Evolutionary conservation across 2,329 filamentous ascomycete species (phyloP).

Genomic region (Claviceps quebecensis): DNA sequence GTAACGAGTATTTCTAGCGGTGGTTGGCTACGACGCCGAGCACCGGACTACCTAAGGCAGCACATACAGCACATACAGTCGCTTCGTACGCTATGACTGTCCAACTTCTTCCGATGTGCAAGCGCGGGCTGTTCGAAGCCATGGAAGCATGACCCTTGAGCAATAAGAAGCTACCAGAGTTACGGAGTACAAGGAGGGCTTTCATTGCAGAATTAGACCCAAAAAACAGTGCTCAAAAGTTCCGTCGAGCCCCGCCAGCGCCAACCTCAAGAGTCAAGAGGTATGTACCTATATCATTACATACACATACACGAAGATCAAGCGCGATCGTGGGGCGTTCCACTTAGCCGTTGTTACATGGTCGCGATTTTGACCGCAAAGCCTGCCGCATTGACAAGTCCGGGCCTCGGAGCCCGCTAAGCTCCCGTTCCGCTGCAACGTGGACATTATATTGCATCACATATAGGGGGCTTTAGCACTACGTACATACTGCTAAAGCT

Average conservation of each 20-base stretch:
- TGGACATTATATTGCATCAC: no score
- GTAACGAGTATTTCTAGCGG: background rate
- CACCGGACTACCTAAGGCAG: background rate
- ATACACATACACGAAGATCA: no score
- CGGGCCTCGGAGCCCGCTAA: no score
- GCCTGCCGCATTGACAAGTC: no score
- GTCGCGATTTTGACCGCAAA: no score
- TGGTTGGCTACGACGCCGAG: background rate
- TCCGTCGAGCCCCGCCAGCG: constrained; percentile 35
- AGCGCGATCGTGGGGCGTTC: no score
- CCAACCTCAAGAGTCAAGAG: constrained; percentile 25
- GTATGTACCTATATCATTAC: no score
- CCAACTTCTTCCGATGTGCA: background rate
- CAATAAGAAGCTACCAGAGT: constrained; percentile 22
- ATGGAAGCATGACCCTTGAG: background rate
- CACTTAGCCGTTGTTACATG: no score
- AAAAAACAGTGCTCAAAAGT: constrained; percentile 30
- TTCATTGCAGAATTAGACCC: background rate
- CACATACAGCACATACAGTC: background rate
- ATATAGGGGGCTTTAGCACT: no score
- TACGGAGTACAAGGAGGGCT: constrained; percentile 35
- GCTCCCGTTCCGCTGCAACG: no score
- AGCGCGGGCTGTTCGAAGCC: background rate
- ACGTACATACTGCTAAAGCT: no score
- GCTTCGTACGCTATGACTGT: background rate